Evolutionary conservation across 2,329 filamentous ascomycete species (phyloP), one percentile per base, ranked within the genome.

Genomic region (Zasmidium citrigriseum): DNA sequence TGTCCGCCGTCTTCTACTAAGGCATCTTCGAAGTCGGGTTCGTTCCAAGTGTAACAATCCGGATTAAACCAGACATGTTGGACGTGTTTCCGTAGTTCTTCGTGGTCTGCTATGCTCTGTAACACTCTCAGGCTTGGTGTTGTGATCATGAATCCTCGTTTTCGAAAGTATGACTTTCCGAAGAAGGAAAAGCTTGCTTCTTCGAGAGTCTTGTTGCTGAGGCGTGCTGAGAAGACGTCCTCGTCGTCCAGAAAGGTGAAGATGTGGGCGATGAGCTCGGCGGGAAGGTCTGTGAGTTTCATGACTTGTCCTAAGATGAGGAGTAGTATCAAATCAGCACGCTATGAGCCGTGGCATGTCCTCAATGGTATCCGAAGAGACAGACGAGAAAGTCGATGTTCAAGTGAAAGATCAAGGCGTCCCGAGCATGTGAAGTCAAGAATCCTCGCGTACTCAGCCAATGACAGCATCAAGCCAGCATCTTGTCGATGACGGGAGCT

Each of bases 1-100:
- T n/a, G 27, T 14, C 27, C 60, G 38, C 45, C 45, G 45, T 47
- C 11, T 14, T 22, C 45, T 21, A 20, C 3, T 14, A 63, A 64
- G 25, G 66, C 58, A 21, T 55, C 25, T 1, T 65, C 60, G 9
- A 62, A 68, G 9, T 51, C 59, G n/a, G 64, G 67, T 7, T 29
- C 25, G n/a, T 49, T 53, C 52, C 64, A 64, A 14, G 66, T 68
- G 55, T 60, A 68, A 50, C 60, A 65, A 49, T 72, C 70, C 1
- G 70, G 70, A 51, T 72, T 72, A 64, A 72, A 69, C 70, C 70
- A 72, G 20, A 72, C 53, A 54, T 72, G 70, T 44, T 71, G 66
- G 11, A 69, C 63, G 49, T 67, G 64, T 7, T 66, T 63, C 2
- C 59, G 41, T 2, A 72, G 61, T n/a, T 66, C 61, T 18, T 63